Base-by-base conservation (phyloP, 2,329 filamentous ascomycete genomes). In the Botrytis pseudocinerea region DNA sequence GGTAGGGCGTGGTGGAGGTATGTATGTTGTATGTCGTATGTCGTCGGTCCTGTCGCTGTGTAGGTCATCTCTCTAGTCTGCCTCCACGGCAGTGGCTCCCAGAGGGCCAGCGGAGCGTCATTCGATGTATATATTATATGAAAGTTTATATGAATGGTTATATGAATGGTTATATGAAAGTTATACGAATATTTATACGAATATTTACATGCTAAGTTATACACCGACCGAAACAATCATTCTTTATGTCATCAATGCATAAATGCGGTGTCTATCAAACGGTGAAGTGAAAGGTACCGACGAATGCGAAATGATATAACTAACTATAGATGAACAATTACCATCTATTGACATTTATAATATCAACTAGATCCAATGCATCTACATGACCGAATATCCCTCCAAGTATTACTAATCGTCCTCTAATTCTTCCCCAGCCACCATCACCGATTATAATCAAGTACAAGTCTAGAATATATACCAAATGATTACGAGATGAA, bases 251-350 rank as follows among this genome's bases (percentile, higher is more conserved):
- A n/a, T 42, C 35, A n/a, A 48, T 65, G 63, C 42, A 64, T 64
- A 65, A 48, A 48, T 65, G 63, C 63, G 63, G 42, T 65, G 62
- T 54, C 48, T 16, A 9, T 46, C 42, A 46, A 46, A 35, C 18
- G 40, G 42, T 42, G 40, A 42, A 64, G n/a, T 4, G 16, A 63
- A 22, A 25, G 8, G 20, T 25, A 25, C 40, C 14, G n/a, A 61
- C 59, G 38, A 38, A 61, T 25, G 14, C 32, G 9, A 38, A 8
- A 38, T 9, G 38, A 10, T 38, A 38, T 38, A n/a, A n/a, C n/a
- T n/a, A n/a, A n/a, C n/a, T n/a, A 38, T 60, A 32, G 32, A 32
- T 32, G 32, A 32, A 32, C 3, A 32, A 32, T 4, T 32, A 32
- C 32, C 32, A 32, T 32, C 32, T 32, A 32, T 32, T 32, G 32